phyloP scores from a whole-genome alignment of 495 filamentous ascomycete genomes.

The Opeltia flavorubescens region DNA sequence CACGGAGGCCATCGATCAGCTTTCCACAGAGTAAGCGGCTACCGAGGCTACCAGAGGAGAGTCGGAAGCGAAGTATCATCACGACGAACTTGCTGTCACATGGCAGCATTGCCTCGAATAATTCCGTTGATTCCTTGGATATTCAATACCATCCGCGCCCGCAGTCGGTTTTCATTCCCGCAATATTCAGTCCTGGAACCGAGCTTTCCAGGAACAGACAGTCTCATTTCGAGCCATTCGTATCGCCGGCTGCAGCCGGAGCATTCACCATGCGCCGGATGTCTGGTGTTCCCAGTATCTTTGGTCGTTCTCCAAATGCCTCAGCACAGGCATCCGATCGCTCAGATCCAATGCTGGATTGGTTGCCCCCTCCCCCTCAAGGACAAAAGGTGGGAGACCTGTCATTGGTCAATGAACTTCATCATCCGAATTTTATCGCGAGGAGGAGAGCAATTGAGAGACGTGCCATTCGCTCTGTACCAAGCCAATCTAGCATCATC shows the following conservation, averaged over 20 bases:
- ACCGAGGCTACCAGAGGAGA: neutral
- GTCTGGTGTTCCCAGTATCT: slow-evolving; percentile 1
- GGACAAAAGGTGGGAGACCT: neutral
- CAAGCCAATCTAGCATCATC: neutral
- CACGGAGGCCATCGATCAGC: neutral
- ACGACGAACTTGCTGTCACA: neutral
- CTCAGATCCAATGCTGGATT: neutral
- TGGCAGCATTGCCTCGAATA: neutral
- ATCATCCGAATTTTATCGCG: neutral
- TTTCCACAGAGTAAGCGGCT: neutral
- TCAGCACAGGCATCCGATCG: neutral
- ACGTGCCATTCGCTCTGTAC: neutral
- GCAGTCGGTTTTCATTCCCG: slow-evolving; percentile 5
- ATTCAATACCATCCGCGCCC: slow-evolving; percentile 7
- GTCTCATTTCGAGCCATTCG: slow-evolving; percentile 2
- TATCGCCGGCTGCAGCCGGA: slow-evolving; percentile 5
- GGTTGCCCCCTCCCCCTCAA: neutral
- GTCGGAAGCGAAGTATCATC: neutral
- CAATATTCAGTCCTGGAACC: slow-evolving; percentile 1
- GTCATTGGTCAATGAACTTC: neutral
- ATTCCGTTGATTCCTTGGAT: slow-evolving; percentile 9
- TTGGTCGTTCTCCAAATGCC: neutral
- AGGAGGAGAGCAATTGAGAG: neutral
- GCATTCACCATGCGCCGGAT: slow-evolving; percentile 2
- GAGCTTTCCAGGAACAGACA: neutral